Evolutionary conservation across 257 asterid genomes (phyloP), one percentile per base, ranked within the genome.

Genomic region (Primulina tabacum): DNA sequence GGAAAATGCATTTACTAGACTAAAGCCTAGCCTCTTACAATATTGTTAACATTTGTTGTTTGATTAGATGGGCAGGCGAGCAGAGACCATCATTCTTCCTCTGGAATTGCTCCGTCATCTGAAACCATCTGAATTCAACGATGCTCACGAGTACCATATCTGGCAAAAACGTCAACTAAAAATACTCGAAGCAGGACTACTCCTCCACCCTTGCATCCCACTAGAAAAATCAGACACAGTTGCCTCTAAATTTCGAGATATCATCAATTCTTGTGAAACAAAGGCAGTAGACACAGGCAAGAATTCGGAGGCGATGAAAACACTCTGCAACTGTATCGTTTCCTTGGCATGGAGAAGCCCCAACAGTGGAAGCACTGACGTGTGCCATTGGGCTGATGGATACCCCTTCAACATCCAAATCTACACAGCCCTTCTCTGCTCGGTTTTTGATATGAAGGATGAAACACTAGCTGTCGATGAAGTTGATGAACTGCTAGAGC

Each of bases 381-480:
- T 80, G 0, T 87, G 89, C 72, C 96, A 82, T 59, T 89, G 96
- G 96, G 92, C 89, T 3, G 92, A 89, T 12, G 96, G 96, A 1
- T 83, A 61, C 71, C 90, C 92, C 9, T 85, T 89, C 61, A 89
- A 89, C 28, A 78, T 82, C 63, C 89, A 80, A 20, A 81, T 86
- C 72, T 89, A 89, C 76, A 69, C 70, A 0, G 82, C 86, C 18
- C 67, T 89, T 2, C 78, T 89, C 0, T 66, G 72, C 1, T 77
- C 92, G 0, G 56, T 85, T 0, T 89, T 89, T 40, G 96, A 86
- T 76, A 17, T 70, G 4, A 89, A 83, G n/a, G 92, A 89, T 2
- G 88, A 85, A 56, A 83, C 88, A 0, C 65, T 82, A 62, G 85
- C 86, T 40, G 78, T 89, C 0, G 92, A 88, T 43, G 92, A 85